Base-by-base conservation (phyloP, 768 basidiomycete genomes). In the Nidularia pulvinata region DNA sequence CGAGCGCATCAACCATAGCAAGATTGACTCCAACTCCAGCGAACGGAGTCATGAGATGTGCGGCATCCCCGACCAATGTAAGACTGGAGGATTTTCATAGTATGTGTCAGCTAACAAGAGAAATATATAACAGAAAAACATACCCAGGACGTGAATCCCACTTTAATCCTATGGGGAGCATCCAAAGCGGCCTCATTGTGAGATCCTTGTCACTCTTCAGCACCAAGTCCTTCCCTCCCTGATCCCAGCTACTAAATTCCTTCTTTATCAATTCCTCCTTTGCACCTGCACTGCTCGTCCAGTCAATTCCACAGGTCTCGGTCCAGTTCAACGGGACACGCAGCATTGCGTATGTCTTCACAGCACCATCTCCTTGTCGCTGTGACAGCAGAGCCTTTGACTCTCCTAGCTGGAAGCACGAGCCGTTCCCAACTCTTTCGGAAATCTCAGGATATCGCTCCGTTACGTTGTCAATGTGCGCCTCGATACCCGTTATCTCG, bases 321-420 rank as follows among this genome's bases (percentile, higher is more conserved):
- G 47, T 46, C 58, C 58, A 59, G 16, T 57, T 49, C 51, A 55
- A 53, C 3, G 33, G 36, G 6, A 46, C 48, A 6, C 22, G 33
- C 33, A 59, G 35, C 34, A 46, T 35, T 9, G 34, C 53, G 44
- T 60, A 57, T 6, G 54, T 49, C 19, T 51, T 44, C 9, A 60
- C 13, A 5, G 51, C 45, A 6, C 47, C 55, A 36, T 57, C 50
- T 25, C 55, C 48, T 39, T 72, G 73, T 47, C 62, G 63, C 56
- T 75, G 74, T 4, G 63, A 50, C 14, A 69, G 47, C 46, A 76
- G 44, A 6, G 25, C 60, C 43, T 63, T 60, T 14, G 50, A 51
- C 33, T 66, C 63, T 22, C 57, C 57, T 22, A 69, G 11, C 30
- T 61, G 56, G 55, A 67, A 64, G 51, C 63, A 61, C 10, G 56